phyloP scores from a whole-genome alignment of 176 grass and related monocot species.

The Rhynchospora breviuscula region DNA sequence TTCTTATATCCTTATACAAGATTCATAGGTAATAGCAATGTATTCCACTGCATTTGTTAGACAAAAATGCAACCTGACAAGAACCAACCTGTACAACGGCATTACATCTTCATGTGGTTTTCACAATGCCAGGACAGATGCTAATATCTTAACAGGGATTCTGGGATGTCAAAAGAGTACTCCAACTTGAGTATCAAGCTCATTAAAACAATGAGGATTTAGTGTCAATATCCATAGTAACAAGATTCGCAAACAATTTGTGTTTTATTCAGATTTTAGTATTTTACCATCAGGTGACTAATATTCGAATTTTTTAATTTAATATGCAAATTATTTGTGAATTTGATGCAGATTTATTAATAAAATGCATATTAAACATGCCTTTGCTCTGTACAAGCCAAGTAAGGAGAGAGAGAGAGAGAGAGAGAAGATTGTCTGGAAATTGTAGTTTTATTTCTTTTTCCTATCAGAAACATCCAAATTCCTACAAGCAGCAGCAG shows the following conservation, averaged over 20 bases:
- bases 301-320: too few relatives aligned
- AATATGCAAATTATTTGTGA: too few relatives aligned
- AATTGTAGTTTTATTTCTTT: too few relatives aligned
- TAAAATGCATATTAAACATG: too few relatives aligned
- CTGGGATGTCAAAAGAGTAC: background rate
- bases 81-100: background rate
- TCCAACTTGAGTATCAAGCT: background rate
- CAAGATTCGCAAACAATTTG: background rate
- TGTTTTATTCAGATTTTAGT: background rate
- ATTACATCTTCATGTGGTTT: background rate
- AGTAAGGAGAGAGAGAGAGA: too few relatives aligned
- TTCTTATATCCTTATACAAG: background rate
- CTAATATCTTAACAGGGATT: background rate
- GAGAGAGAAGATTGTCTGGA: too few relatives aligned
- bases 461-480: too few relatives aligned
- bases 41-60: background rate
- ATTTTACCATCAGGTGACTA: background rate
- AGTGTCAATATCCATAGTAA: background rate
- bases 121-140: background rate
- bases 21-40: background rate
- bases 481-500: too few relatives aligned
- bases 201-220: background rate
- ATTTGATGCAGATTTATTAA: too few relatives aligned
- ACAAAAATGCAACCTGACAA: background rate
- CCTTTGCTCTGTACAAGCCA: too few relatives aligned